Percentiles rank a stretch among this genome's conserved stretches.
Evolutionary conservation across 1,284 basidiomycete genomes (phyloP).

Genomic region (Sanghuangporus weigelae): DNA sequence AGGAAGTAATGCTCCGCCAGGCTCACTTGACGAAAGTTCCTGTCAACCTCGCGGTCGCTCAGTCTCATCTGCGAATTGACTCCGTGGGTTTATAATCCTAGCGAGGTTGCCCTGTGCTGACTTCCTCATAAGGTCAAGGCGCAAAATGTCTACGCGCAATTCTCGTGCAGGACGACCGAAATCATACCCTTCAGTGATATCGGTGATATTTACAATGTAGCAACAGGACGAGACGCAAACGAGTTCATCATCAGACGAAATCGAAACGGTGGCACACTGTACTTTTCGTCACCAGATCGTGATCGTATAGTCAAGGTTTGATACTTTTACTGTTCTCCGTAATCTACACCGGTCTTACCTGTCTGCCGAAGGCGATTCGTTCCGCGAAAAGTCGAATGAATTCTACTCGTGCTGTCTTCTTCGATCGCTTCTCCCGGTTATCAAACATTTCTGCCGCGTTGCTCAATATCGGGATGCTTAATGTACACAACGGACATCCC

Average conservation of each 20-base stretch:
- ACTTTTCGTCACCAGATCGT: slow-evolving; percentile 62
- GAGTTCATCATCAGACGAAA: slow-evolving; percentile 79
- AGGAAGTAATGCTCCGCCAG: slow-evolving; percentile 59
- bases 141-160: slow-evolving; percentile 52
- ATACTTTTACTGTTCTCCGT: background rate
- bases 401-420: slow-evolving; percentile 47
- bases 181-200: slow-evolving; percentile 75
- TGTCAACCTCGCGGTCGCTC: slow-evolving; percentile 55
- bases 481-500: slow-evolving; percentile 67
- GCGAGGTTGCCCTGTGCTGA: background rate
- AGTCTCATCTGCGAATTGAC: slow-evolving; percentile 62
- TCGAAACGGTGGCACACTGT: slow-evolving; percentile 62
- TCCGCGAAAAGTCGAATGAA: slow-evolving; percentile 65
- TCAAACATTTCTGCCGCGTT: slow-evolving; percentile 82
- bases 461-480: slow-evolving; percentile 77
- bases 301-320: slow-evolving; percentile 72
- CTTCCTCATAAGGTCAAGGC: slow-evolving; percentile 48
- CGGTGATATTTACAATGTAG: slow-evolving; percentile 80
- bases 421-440: slow-evolving; percentile 69
- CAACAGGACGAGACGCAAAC: slow-evolving; percentile 65
- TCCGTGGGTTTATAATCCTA: slow-evolving; percentile 40
- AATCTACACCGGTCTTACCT: slow-evolving; percentile 3
- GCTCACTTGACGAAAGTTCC: slow-evolving; percentile 56
- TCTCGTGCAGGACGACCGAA: slow-evolving; percentile 72
- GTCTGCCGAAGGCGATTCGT: slow-evolving; percentile 50